These are phyloP conservation scores for Scalesia atractyloides DNA, from an alignment of 129 eudicot species.

Conservation along the genomic window DNA sequence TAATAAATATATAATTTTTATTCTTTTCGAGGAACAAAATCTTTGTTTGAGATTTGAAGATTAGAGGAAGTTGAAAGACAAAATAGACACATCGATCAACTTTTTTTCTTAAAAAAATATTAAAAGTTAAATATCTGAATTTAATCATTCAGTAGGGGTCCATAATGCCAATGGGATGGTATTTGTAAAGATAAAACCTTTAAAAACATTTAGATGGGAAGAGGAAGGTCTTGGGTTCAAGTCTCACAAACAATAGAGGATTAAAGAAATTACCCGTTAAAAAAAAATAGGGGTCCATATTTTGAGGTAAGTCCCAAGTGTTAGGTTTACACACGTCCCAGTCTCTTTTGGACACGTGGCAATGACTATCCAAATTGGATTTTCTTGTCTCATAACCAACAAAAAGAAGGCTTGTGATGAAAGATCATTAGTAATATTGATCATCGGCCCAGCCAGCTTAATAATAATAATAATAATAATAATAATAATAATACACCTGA, in stretches of 20 bases:
- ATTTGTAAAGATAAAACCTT: no score
- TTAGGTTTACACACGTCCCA: constrained; percentile 35
- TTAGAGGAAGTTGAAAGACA: constrained; percentile 20
- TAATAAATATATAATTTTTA: background rate
- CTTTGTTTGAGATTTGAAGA: constrained; percentile 20
- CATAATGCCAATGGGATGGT: no score
- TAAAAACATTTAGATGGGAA: no score
- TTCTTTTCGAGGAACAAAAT: background rate
- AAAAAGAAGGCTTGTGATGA: constrained; percentile 8
- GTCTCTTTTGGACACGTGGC: constrained; percentile 20
- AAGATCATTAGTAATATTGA: background rate
- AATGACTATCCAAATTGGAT: constrained; percentile 27
- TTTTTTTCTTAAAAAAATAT: constrained; percentile 8
- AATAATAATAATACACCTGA: background rate
- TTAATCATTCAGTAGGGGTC: constrained; percentile 31
- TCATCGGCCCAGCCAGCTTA: background rate
- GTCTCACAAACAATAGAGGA: no score
- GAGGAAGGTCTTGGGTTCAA: no score
- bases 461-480: no score
- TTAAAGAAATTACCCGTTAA: no score
- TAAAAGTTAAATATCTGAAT: constrained; percentile 7
- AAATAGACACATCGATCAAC: constrained; percentile 30
- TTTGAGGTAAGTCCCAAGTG: constrained; percentile 31
- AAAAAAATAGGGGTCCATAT: no score
- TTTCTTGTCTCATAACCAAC: constrained; percentile 29